These are phyloP conservation scores for Akanthomyces lecanii DNA, from an alignment of 2,329 filamentous ascomycete species.

Conservation along the genomic window DNA sequence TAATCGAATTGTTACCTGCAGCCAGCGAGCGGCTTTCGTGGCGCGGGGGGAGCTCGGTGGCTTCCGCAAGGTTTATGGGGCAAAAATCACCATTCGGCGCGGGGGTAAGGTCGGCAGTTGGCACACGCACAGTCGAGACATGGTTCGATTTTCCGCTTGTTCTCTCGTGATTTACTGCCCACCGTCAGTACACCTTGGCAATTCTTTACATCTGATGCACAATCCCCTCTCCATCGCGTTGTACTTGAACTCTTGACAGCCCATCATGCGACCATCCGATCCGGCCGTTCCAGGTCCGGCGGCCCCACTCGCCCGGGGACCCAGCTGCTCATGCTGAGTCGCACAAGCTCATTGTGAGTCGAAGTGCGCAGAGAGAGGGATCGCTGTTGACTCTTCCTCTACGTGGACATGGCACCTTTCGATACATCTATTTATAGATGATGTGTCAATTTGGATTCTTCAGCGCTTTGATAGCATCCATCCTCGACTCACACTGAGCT, in stretches of 20 bases:
- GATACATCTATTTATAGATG: background rate
- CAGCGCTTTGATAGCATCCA: background rate
- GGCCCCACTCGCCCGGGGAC: conserved; percentile 5
- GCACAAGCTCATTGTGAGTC: conserved; percentile 7
- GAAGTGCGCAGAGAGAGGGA: conserved; percentile 9
- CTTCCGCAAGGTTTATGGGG: conserved; percentile 1
- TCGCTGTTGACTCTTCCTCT: no score
- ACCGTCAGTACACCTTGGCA: background rate
- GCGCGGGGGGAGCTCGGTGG: background rate
- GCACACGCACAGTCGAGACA: background rate
- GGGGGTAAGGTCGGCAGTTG: background rate
- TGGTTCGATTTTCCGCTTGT: background rate
- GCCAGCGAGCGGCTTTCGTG: background rate
- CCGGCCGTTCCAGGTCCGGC: background rate
- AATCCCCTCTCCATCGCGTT: no score
- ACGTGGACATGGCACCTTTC: background rate
- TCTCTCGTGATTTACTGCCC: no score
- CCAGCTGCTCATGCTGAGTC: background rate
- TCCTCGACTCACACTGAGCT: background rate
- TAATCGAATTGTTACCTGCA: background rate
- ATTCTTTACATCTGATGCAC: background rate
- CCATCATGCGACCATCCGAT: background rate
- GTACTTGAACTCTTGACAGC: background rate
- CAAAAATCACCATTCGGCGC: background rate
- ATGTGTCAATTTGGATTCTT: no score